Conservation (phyloP, 441 rosid species). For the Francoa sonchifolia region DNA sequence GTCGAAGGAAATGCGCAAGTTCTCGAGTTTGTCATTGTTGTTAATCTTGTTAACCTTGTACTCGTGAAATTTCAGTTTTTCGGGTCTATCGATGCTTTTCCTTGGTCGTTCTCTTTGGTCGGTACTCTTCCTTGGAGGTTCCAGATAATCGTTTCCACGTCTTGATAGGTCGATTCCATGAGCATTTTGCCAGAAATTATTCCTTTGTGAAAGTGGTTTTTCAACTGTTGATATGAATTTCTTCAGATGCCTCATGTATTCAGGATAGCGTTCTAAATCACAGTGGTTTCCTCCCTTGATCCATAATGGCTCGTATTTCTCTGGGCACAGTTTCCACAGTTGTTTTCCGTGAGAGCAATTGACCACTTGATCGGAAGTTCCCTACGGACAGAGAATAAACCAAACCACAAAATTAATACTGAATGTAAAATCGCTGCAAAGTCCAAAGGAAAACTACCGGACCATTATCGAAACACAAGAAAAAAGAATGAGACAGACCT, state of each 20-base stretch:
- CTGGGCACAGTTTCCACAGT: conserved; percentile 63
- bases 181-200: conserved; percentile 35
- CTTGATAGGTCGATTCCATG: conserved; percentile 39
- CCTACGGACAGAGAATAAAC: conserved; percentile 33
- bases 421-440: not conserved
- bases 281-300: conserved; percentile 57
- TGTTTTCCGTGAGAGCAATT: conserved; percentile 63
- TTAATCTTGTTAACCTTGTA: conserved; percentile 51
- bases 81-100: conserved; percentile 32
- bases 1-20: conserved; percentile 35
- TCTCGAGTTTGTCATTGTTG: conserved; percentile 46
- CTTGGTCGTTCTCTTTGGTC: conserved; percentile 45
- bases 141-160: conserved; percentile 42
- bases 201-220: conserved; percentile 34
- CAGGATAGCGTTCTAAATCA: conserved; percentile 46
- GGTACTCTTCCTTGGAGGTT: conserved; percentile 43
- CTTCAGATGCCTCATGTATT: conserved; percentile 54
- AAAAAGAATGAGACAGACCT: conserved; percentile 1
- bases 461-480: not conserved
- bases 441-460: not conserved
- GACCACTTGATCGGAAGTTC: conserved; percentile 55
- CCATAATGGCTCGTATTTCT: conserved; percentile 62
- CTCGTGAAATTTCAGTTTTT: conserved; percentile 43
- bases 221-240: conserved; percentile 45
- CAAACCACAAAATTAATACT: conserved; percentile 3